These are phyloP conservation scores for Rugiboletus extremiorientalis DNA, from an alignment of 1,284 basidiomycete genomes.

Conservation along the genomic window DNA sequence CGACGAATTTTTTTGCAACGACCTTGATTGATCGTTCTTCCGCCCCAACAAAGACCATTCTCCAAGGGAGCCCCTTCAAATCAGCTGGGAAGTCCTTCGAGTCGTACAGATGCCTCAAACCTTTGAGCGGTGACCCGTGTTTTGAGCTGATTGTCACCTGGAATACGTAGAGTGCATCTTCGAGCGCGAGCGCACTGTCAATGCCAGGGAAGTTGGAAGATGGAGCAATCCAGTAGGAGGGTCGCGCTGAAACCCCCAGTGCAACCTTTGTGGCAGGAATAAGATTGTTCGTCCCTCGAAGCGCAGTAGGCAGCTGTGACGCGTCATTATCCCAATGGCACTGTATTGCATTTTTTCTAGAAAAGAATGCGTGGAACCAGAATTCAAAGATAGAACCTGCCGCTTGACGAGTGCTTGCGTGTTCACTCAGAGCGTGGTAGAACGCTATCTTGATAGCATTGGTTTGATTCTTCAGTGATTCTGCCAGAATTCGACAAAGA, in stretches of 20 bases:
- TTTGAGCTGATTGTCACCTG: neutral
- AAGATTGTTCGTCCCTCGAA: neutral
- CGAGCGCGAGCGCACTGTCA: neutral
- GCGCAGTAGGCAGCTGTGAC: neutral
- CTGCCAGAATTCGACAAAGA: neutral
- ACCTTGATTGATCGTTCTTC: neutral
- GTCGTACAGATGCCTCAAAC: neutral
- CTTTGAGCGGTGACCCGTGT: neutral
- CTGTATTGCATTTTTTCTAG: neutral
- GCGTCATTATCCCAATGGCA: neutral
- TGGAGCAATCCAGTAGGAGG: neutral
- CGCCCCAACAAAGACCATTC: neutral
- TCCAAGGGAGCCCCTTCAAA: neutral
- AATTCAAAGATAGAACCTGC: neutral
- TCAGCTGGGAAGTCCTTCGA: neutral
- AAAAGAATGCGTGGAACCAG: conserved; percentile 5
- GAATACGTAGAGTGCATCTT: neutral
- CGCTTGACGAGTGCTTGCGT: neutral
- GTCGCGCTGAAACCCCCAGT: neutral
- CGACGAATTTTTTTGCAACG: neutral
- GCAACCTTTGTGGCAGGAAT: no score
- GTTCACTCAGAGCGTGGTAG: neutral
- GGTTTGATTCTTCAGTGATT: neutral
- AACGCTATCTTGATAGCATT: neutral
- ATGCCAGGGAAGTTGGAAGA: neutral